Evolutionary conservation across 2,329 filamentous ascomycete genomes (phyloP).

Genomic region (Ceratocystis papillata): DNA sequence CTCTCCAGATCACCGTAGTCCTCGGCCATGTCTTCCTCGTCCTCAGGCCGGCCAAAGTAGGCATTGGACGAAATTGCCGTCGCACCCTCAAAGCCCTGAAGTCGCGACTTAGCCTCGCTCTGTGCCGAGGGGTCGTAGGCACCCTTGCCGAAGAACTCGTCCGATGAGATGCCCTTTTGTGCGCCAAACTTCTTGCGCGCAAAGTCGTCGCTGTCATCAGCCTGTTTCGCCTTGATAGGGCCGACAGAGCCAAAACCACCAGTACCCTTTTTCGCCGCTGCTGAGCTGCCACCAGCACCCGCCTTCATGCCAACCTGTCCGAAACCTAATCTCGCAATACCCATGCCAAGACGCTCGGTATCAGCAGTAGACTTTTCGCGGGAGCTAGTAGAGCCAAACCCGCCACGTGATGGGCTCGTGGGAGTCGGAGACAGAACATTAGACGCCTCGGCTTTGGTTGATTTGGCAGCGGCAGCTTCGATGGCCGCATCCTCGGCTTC

Average conservation of each 20-base stretch:
- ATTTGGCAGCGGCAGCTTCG: conserved; percentile 53
- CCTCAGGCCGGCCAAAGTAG: conserved; percentile 91
- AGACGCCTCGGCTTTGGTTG: conserved; percentile 43
- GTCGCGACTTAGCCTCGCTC: conserved; percentile 72
- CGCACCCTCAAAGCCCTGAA: conserved; percentile 89
- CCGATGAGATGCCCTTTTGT: conserved; percentile 94
- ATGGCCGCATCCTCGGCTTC: conserved; percentile 59
- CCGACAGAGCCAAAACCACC: conserved; percentile 81
- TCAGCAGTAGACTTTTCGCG: conserved; percentile 60
- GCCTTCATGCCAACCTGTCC: conserved; percentile 62
- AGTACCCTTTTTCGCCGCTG: conserved; percentile 59
- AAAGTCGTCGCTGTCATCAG: conserved; percentile 68
- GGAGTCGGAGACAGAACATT: conserved; percentile 65
- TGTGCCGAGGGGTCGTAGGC: conserved; percentile 69
- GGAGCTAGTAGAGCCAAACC: conserved; percentile 52
- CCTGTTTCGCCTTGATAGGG: conserved; percentile 52
- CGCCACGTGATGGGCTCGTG: conserved; percentile 52
- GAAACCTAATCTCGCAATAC: conserved; percentile 73
- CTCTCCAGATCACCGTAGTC: conserved; percentile 84
- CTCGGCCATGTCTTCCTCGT: conserved; percentile 53
- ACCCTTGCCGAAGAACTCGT: conserved; percentile 95
- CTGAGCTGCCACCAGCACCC: conserved; percentile 41
- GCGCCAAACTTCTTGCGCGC: conserved; percentile 78
- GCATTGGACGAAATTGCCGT: conserved; percentile 89
- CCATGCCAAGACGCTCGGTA: conserved; percentile 82